Evolutionary conservation across 768 basidiomycete genomes (phyloP), one percentile per base, ranked within the genome.

Genomic region (Russula sp.): DNA sequence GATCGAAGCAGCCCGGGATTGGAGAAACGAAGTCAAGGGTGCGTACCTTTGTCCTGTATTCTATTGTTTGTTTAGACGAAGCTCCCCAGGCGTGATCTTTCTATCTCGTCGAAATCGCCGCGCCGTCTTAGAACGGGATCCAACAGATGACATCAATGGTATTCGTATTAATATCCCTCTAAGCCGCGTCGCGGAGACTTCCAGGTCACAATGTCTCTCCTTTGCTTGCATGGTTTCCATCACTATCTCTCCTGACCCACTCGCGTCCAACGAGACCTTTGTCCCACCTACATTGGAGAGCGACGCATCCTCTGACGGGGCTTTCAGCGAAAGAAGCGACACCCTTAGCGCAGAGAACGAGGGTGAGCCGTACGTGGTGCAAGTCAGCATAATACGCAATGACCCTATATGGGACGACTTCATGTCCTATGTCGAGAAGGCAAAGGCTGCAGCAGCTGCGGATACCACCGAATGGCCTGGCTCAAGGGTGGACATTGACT

Each of bases 11-110:
- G 77, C 81, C 10, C 67, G 72, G 35, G 79, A 78, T 16, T 84
- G 83, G 82, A 73, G 77, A 44, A 73, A 75, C 55, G 83, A 84
- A 65, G 34, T 85, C 4, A 70, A 70, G 48, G 80, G 81, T 77
- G 56, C 27, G 71, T 62, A n/a, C 3, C 60, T 55, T 16, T 34
- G 16, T 58, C 1, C 34, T 20, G 10, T 32, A 31, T 58, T 50
- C 14, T 2, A 51, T 50, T 18, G 52, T 51, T 59, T 31, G 35
- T 35, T 55, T n/a, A 10, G 31, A 13, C 49, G 16, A 20, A 55
- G 10, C 42, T 58, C 35, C 49, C 40, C 2, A 82, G 82, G 77
- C 45, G 77, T 79, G 13, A 44, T 82, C 10, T 82, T 78, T 68
- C 69, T 80, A 10, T 76, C 76, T 63, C 77, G 78, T 3, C 81